A percentile compares a stretch with the other conserved stretches of the same genome.
These are phyloP conservation scores for Seiridium unicorne DNA, from an alignment of 2,329 filamentous ascomycete species.

Conservation along the genomic window DNA sequence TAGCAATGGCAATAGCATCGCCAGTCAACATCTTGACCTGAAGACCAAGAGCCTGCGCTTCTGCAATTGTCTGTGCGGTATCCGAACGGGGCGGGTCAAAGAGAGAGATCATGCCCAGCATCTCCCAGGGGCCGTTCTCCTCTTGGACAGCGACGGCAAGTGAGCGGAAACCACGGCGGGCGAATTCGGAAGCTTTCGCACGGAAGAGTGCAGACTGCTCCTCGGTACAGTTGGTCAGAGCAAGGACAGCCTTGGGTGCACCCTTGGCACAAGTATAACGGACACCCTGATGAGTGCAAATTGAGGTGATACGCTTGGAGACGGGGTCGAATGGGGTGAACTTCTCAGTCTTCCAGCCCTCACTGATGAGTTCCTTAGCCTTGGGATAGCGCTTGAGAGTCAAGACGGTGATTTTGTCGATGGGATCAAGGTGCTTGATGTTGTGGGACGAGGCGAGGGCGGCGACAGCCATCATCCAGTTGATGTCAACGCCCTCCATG, in stretches of 20 bases:
- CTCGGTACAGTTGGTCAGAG: slow-evolving; percentile 63
- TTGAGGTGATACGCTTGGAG: slow-evolving; percentile 71
- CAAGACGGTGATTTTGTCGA: slow-evolving; percentile 72
- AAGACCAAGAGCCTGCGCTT: slow-evolving; percentile 71
- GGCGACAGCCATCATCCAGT: slow-evolving; percentile 77
- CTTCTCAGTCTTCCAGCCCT: slow-evolving; percentile 75
- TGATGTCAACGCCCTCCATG: slow-evolving; percentile 69
- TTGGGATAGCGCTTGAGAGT: slow-evolving; percentile 72
- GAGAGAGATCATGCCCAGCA: slow-evolving; percentile 73
- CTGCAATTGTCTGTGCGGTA: slow-evolving; percentile 70
- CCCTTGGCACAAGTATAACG: slow-evolving; percentile 70
- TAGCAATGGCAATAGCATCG: slow-evolving; percentile 72
- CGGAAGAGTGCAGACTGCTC: slow-evolving; percentile 64
- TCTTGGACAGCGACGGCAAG: slow-evolving; percentile 73
- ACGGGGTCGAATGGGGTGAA: slow-evolving; percentile 77
- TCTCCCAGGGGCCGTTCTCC: slow-evolving; percentile 68
- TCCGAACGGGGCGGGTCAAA: slow-evolving; percentile 74
- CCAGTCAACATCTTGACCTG: slow-evolving; percentile 76
- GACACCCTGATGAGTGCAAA: slow-evolving; percentile 66
- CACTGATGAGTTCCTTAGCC: slow-evolving; percentile 68
- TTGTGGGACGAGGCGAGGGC: slow-evolving; percentile 73
- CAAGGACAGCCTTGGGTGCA: slow-evolving; percentile 70
- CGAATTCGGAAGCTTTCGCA: slow-evolving; percentile 69
- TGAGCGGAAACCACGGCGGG: slow-evolving; percentile 73
- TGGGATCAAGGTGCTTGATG: slow-evolving; percentile 72